Conservation (phyloP, 2,329 filamentous ascomycete genomes). For the Delphinella strobiligena region DNA sequence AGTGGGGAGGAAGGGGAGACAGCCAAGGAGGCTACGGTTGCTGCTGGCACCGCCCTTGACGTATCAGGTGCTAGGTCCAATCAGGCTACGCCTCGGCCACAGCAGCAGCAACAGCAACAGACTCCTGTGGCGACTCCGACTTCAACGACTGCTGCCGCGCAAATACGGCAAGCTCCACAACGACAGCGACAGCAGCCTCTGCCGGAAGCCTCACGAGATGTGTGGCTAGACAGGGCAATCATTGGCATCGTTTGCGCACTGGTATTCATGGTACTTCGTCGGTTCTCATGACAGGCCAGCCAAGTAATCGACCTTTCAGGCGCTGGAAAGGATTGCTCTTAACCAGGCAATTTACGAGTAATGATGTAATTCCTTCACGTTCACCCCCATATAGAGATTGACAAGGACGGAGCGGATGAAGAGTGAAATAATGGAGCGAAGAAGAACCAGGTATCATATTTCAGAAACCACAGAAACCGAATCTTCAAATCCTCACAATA, state of each 20-base stretch:
- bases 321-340: no score
- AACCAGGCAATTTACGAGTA: no score
- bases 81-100: background rate
- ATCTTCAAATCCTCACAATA: conserved; percentile 58
- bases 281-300: no score
- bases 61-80: background rate
- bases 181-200: conserved; percentile 10
- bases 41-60: conserved; percentile 6
- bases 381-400: no score
- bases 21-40: conserved; percentile 1
- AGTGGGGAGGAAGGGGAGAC: conserved; percentile 16
- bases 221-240: conserved; percentile 76
- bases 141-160: conserved; percentile 1
- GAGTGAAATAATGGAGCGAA: no score
- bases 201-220: conserved; percentile 11
- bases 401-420: no score
- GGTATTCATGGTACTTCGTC: conserved; percentile 51
- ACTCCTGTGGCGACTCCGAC: background rate
- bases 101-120: conserved; percentile 14
- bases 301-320: no score
- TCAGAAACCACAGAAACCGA: background rate
- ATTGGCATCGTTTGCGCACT: conserved; percentile 59
- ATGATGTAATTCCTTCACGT: no score
- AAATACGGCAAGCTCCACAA: background rate
- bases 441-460: no score